Conservation (phyloP, 2,329 filamentous ascomycete species). For the Cordyceps farinosa region DNA sequence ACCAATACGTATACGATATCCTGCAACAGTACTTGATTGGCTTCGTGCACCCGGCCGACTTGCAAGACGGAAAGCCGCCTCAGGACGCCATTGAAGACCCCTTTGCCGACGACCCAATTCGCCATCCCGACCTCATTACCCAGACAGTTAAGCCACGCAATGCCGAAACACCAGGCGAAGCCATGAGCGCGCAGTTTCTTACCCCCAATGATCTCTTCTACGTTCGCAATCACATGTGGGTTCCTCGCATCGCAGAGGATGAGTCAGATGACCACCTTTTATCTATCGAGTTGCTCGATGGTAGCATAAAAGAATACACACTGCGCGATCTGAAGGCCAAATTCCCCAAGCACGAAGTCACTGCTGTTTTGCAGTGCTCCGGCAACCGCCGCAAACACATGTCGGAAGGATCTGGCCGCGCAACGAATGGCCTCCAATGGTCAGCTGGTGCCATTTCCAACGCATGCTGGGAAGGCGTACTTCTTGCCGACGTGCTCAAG, state of each 20-base stretch:
- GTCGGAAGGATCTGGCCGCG: conserved; percentile 42
- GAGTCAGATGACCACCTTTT: conserved; percentile 42
- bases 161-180: conserved; percentile 53
- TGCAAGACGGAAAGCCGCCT: conserved; percentile 54
- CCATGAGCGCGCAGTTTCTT: conserved; percentile 47
- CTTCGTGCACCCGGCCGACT: conserved; percentile 54
- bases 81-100: conserved; percentile 57
- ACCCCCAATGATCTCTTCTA: conserved; percentile 57
- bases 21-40: conserved; percentile 63
- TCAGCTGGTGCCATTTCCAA: conserved; percentile 57
- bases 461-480: conserved; percentile 56
- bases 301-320: conserved; percentile 50
- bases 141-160: conserved; percentile 57
- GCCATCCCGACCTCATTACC: conserved; percentile 49
- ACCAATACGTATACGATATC: conserved; percentile 61
- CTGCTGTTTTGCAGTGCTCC: conserved; percentile 57
- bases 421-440: conserved; percentile 59
- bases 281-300: conserved; percentile 54
- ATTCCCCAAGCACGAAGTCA: conserved; percentile 50
- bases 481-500: conserved; percentile 51
- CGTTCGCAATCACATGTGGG: conserved; percentile 63
- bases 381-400: conserved; percentile 59
- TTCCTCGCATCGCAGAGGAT: conserved; percentile 43
- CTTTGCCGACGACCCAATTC: conserved; percentile 50
- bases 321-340: conserved; percentile 50